These are phyloP conservation scores for Waltergamsia citrina DNA, from an alignment of 2,329 filamentous ascomycete species.

Conservation along the genomic window DNA sequence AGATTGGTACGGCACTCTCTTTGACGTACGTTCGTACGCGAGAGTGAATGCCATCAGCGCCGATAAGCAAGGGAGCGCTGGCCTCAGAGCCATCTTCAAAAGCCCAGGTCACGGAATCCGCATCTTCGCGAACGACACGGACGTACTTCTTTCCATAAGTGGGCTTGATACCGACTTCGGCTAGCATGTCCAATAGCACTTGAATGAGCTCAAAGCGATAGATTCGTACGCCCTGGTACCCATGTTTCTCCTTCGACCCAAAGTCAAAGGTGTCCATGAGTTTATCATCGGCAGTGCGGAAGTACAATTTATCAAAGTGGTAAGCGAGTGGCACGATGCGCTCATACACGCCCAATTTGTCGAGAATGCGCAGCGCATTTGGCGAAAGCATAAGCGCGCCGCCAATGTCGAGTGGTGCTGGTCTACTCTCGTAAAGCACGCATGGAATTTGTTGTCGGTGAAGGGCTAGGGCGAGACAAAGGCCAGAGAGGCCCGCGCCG, in stretches of 20 bases:
- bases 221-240: constrained; percentile 43
- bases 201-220: constrained; percentile 42
- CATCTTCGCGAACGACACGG: constrained; percentile 28
- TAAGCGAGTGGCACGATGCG: constrained; percentile 33
- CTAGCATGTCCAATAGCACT: constrained; percentile 30
- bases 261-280: constrained; percentile 34
- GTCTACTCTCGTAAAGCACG: constrained; percentile 41
- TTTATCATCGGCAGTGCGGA: constrained; percentile 23
- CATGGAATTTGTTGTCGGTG: constrained; percentile 38
- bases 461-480: constrained; percentile 44
- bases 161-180: constrained; percentile 28
- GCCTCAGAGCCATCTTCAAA: constrained; percentile 34
- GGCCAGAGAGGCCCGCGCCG: constrained; percentile 31
- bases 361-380: constrained; percentile 45
- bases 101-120: constrained; percentile 29
- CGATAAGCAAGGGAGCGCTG: constrained; percentile 36
- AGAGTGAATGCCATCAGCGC: constrained; percentile 52
- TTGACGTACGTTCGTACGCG: constrained; percentile 40
- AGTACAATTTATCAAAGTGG: constrained; percentile 40
- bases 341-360: constrained; percentile 36
- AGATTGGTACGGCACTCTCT: constrained; percentile 36
- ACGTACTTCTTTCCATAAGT: constrained; percentile 38
- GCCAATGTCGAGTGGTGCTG: constrained; percentile 32
- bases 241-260: constrained; percentile 34
- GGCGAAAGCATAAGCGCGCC: constrained; percentile 51